A percentile compares a stretch with the other conserved stretches of the same genome.
Evolutionary conservation across 768 basidiomycete species (phyloP).

Genomic region (Coprinopsis strossmayeri): DNA sequence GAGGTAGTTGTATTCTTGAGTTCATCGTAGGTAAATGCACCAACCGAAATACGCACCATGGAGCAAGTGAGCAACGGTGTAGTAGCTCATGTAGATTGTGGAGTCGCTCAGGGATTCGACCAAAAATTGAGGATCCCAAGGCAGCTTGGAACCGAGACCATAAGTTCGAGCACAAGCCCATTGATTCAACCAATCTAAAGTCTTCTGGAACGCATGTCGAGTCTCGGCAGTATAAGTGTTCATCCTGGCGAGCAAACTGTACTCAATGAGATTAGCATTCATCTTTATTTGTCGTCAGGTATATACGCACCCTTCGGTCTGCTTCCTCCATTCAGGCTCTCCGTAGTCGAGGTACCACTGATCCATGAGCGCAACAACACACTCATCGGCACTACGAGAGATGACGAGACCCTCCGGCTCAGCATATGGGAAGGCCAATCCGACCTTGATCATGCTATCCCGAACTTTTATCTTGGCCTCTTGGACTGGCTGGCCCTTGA

Average conservation of each 20-base stretch:
- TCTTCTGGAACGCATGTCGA: conserved; percentile 85
- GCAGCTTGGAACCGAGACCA: conserved; percentile 90
- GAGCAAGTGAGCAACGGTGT: conserved; percentile 86
- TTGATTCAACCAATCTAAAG: conserved; percentile 91
- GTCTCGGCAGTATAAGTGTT: conserved; percentile 91
- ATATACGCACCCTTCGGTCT: conserved; percentile 68
- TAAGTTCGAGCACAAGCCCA: conserved; percentile 99
- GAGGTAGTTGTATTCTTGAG: neutral
- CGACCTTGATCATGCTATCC: conserved; percentile 70
- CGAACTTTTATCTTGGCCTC: conserved; percentile 90
- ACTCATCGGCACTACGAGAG: conserved; percentile 91
- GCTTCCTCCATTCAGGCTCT: conserved; percentile 80
- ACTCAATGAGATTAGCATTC: conserved; percentile 8
- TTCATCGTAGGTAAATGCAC: neutral
- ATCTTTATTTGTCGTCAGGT: neutral
- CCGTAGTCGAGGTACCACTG: conserved; percentile 99
- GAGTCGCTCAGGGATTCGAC: conserved; percentile 97
- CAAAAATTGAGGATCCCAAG: conserved; percentile 95
- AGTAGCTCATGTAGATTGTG: conserved; percentile 98
- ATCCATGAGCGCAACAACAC: conserved; percentile 96
- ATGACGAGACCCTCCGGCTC: conserved; percentile 92
- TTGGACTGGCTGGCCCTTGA: conserved; percentile 81
- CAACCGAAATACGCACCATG: conserved; percentile 54
- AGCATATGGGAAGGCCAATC: conserved; percentile 84
- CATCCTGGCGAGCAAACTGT: conserved; percentile 77